Evolutionary conservation across 2,329 filamentous ascomycete species (phyloP).

Genomic region (Bipolaris victoriae): DNA sequence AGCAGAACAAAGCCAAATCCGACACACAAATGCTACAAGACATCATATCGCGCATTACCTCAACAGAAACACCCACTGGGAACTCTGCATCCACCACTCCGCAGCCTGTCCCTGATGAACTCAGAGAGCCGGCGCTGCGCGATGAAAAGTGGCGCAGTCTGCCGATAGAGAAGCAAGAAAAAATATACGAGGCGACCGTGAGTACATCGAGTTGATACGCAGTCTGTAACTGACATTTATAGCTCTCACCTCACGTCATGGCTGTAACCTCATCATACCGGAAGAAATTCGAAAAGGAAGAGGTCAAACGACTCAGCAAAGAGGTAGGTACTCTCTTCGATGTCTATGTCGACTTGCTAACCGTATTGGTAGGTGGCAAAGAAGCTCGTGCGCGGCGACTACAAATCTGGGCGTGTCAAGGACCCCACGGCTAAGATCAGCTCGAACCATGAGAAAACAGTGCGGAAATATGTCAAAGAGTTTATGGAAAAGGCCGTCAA

Average conservation of each 20-base stretch:
- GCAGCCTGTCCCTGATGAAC: conserved; percentile 62
- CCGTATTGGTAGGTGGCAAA: conserved; percentile 66
- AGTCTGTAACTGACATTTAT: conserved; percentile 16
- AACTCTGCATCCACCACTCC: conserved; percentile 69
- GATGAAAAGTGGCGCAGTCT: conserved; percentile 73
- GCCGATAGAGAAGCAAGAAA: conserved; percentile 86
- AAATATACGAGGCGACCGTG: conserved; percentile 92
- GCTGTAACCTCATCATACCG: conserved; percentile 86
- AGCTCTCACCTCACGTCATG: conserved; percentile 86
- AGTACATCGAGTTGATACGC: conserved; percentile 43
- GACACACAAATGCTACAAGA: conserved; percentile 80
- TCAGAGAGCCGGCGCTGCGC: conserved; percentile 58
- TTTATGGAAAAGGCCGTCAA: conserved; percentile 85
- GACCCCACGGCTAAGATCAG: conserved; percentile 76
- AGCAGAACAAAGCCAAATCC: conserved; percentile 67
- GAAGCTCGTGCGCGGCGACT: conserved; percentile 89
- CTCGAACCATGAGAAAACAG: conserved; percentile 78
- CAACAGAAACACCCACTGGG: conserved; percentile 62
- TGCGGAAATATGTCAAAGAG: conserved; percentile 82
- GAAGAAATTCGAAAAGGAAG: conserved; percentile 83
- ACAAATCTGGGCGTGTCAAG: conserved; percentile 83
- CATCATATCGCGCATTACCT: conserved; percentile 76
- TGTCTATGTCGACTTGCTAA: conserved; percentile 14
- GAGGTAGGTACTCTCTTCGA: conserved; percentile 53
- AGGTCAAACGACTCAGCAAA: conserved; percentile 69